These are phyloP conservation scores for Rhizomucor miehei DNA, from an alignment of 371 early-diverging fungal species.

Conservation along the genomic window DNA sequence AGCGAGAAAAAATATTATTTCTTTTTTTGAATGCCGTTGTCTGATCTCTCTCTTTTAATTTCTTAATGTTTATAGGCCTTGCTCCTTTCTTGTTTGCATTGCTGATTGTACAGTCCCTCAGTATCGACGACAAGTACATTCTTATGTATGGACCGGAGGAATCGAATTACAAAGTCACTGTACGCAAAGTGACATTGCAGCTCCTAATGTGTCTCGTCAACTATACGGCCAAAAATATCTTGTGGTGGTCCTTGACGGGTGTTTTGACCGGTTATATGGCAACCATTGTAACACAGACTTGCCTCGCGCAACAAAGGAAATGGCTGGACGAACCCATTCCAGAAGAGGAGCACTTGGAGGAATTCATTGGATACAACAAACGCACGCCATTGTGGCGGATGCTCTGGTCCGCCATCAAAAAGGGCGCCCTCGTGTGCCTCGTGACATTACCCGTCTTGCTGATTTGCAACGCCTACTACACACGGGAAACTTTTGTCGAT, in stretches of 20 bases:
- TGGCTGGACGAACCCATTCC: conserved; percentile 8
- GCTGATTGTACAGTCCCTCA: conserved; percentile 55
- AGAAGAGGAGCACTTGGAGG: conserved; percentile 15
- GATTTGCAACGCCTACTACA: conserved; percentile 36
- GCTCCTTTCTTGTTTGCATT: conserved; percentile 58
- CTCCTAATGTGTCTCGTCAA: conserved; percentile 54
- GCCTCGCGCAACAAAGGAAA: conserved; percentile 17
- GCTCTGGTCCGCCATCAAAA: conserved; percentile 33
- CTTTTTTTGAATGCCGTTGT: background rate
- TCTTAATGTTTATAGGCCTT: conserved; percentile 31
- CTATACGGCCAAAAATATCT: conserved; percentile 48
- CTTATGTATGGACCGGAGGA: conserved; percentile 35
- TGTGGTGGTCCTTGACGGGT: conserved; percentile 64
- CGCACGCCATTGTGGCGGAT: conserved; percentile 42
- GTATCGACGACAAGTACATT: conserved; percentile 53
- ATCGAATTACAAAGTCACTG: conserved; percentile 32
- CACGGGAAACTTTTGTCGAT: conserved; percentile 36
- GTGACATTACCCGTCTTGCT: conserved; percentile 36
- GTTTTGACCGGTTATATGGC: conserved; percentile 47
- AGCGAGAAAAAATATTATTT: no score
- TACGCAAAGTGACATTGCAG: conserved; percentile 47
- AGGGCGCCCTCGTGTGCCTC: conserved; percentile 19
- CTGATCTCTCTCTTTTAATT: background rate
- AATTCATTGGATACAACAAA: conserved; percentile 19
- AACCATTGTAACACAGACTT: conserved; percentile 33